These are phyloP conservation scores for Cocos nucifera DNA, from an alignment of 176 grass and related monocot genomes.

Conservation along the genomic window DNA sequence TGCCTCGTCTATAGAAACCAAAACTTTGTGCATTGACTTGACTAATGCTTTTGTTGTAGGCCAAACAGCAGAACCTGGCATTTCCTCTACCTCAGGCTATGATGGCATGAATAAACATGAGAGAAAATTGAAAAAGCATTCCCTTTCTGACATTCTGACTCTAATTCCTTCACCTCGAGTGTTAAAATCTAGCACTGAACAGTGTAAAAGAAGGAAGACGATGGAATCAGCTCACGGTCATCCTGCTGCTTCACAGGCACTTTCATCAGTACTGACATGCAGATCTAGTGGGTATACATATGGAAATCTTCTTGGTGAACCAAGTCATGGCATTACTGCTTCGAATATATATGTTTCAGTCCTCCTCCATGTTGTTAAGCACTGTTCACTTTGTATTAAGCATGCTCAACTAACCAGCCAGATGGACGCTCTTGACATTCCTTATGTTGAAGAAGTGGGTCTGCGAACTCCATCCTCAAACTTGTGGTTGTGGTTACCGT, in stretches of 20 bases:
- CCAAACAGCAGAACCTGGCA: slow-evolving; percentile 31
- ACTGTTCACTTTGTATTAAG: slow-evolving; percentile 85
- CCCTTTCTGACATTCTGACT: slow-evolving; percentile 50
- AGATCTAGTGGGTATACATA: slow-evolving; percentile 36
- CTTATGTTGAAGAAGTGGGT: slow-evolving; percentile 91
- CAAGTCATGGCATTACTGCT: slow-evolving; percentile 48
- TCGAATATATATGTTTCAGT: slow-evolving; percentile 62
- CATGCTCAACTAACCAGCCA: slow-evolving; percentile 93
- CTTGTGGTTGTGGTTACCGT: slow-evolving; percentile 87
- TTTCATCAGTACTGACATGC: slow-evolving; percentile 33
- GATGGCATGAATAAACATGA: slow-evolving; percentile 23
- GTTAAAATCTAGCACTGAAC: slow-evolving; percentile 29
- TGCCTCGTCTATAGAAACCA: not conserved
- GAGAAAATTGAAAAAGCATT: slow-evolving; percentile 43
- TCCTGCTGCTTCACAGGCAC: slow-evolving; percentile 31
- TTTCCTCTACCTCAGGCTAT: slow-evolving; percentile 15
- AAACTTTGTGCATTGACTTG: slow-evolving; percentile 5
- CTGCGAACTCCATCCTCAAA: slow-evolving; percentile 59
- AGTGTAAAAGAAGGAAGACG: slow-evolving; percentile 51
- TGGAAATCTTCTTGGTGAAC: slow-evolving; percentile 53
- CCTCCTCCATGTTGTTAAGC: slow-evolving; percentile 74
- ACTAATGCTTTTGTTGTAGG: slow-evolving; percentile 28
- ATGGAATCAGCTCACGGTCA: slow-evolving; percentile 27
- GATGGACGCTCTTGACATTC: slow-evolving; percentile 81
- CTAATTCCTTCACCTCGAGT: slow-evolving; percentile 54